Conservation (phyloP, 2,329 filamentous ascomycete species). For the Pseudophaeomoniella oleicola region DNA sequence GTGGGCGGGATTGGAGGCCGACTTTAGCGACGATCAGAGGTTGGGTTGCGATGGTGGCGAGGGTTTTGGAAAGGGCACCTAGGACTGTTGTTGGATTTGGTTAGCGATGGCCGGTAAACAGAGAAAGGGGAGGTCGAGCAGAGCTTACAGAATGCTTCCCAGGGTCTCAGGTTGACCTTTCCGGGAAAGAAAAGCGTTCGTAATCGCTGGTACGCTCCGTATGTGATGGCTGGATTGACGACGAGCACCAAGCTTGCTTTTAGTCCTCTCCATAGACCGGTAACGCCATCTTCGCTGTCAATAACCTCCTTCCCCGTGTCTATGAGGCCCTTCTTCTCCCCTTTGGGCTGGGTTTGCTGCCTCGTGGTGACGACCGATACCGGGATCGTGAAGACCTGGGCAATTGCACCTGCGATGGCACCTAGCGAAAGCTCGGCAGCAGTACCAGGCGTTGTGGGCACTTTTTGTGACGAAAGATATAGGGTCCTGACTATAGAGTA, state of each 20-base stretch:
- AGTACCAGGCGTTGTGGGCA: constrained; percentile 56
- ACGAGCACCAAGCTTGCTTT: constrained; percentile 94
- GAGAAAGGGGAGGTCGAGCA: not conserved
- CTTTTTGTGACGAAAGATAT: constrained; percentile 49
- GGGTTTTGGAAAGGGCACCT: constrained; percentile 79
- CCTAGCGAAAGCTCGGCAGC: constrained; percentile 71
- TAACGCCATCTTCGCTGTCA: constrained; percentile 75
- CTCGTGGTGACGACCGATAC: constrained; percentile 90
- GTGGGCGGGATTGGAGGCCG: constrained; percentile 84
- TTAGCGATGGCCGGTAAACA: constrained; percentile 3
- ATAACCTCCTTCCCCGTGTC: constrained; percentile 83
- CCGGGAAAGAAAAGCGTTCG: constrained; percentile 64
- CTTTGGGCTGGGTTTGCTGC: constrained; percentile 81
- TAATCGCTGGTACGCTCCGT: constrained; percentile 86
- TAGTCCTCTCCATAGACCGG: constrained; percentile 82
- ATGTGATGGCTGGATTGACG: constrained; percentile 93
- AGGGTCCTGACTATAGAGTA: constrained; percentile 76
- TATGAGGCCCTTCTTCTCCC: constrained; percentile 70
- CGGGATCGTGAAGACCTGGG: constrained; percentile 91
- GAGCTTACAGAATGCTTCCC: constrained; percentile 79
- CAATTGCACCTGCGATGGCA: constrained; percentile 74
- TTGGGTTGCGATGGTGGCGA: constrained; percentile 86
- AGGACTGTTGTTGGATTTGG: too few species aligned
- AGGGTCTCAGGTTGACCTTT: constrained; percentile 59
- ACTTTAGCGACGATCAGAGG: constrained; percentile 97